A percentile compares a stretch with the other conserved stretches of the same genome.
Conservation (phyloP, 1,284 basidiomycete species). For the Malassezia japonica region DNA sequence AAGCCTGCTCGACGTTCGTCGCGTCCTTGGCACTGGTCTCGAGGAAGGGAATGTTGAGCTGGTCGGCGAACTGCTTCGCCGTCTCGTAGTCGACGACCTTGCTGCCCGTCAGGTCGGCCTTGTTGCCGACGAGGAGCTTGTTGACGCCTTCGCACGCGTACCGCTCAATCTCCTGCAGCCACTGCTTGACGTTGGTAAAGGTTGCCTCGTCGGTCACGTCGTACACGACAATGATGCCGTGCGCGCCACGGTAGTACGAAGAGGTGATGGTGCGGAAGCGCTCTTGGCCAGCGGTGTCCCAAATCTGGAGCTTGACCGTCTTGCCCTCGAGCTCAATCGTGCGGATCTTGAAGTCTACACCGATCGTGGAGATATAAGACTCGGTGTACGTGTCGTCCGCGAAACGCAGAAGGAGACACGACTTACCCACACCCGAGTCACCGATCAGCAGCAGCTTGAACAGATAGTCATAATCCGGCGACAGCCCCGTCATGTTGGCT, state of each 20-base stretch:
- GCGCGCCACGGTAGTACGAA: constrained; percentile 83
- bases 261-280: constrained; percentile 69
- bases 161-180: constrained; percentile 98
- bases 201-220: constrained; percentile 89
- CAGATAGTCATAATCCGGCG: constrained; percentile 46
- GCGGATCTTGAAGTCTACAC: constrained; percentile 96
- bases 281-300: constrained; percentile 50
- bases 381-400: constrained; percentile 53
- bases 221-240: constrained; percentile 94
- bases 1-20: constrained; percentile 52
- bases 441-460: constrained; percentile 53
- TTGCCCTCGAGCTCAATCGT: constrained; percentile 99
- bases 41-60: constrained; percentile 49
- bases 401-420: constrained; percentile 51
- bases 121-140: constrained; percentile 95
- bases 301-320: constrained; percentile 98
- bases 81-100: constrained; percentile 96
- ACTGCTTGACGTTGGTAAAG: constrained; percentile 97
- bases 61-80: constrained; percentile 63
- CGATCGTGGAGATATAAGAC: constrained; percentile 51
- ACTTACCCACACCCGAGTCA: constrained; percentile 89
- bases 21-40: constrained; percentile 52
- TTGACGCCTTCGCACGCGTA: constrained; percentile 98
- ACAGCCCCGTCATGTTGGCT: constrained; percentile 37
- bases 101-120: constrained; percentile 93